Evolutionary conservation across 345 rosid species (phyloP).

Genomic region (Citrus hindsii): DNA sequence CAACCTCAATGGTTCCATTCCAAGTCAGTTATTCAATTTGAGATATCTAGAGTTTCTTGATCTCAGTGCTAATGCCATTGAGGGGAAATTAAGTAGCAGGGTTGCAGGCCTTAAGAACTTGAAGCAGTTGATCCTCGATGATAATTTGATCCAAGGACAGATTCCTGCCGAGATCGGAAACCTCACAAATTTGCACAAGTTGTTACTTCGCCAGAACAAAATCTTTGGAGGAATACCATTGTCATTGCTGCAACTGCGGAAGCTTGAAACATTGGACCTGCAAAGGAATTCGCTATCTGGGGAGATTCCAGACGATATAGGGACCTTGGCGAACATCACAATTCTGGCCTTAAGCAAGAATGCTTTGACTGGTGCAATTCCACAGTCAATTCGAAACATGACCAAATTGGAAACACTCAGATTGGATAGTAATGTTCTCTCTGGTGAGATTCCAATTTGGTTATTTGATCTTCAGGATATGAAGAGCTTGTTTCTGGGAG

Average conservation of each 20-base stretch:
- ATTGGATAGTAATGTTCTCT: constrained; percentile 14
- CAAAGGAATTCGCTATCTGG: constrained; percentile 17
- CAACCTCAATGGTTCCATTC: constrained; percentile 27
- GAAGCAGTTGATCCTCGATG: constrained; percentile 17
- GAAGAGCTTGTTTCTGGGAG: constrained; percentile 12
- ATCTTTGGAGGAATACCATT: constrained; percentile 31
- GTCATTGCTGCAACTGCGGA: constrained; percentile 19
- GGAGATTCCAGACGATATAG: constrained; percentile 31
- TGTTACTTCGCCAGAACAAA: constrained; percentile 15
- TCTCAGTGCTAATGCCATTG: constrained; percentile 18
- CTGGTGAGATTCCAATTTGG: constrained; percentile 26
- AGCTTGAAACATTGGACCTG: constrained; percentile 16
- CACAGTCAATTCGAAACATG: constrained; percentile 13
- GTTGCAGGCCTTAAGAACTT: constrained; percentile 21
- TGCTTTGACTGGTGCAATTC: constrained; percentile 15
- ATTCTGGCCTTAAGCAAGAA: constrained; percentile 11
- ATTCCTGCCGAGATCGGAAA: constrained; percentile 32
- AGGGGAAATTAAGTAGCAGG: constrained; percentile 15
- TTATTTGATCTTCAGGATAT: constrained; percentile 14
- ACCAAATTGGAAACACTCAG: constrained; percentile 3
- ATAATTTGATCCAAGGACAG: constrained; percentile 22
- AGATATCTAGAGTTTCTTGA: constrained; percentile 18
- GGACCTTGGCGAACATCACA: constrained; percentile 23
- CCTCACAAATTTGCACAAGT: constrained; percentile 9
- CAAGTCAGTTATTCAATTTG: constrained; percentile 24